Evolutionary conservation across 2,329 filamentous ascomycete species (phyloP).

Genomic region (Metarhizium sp.): DNA sequence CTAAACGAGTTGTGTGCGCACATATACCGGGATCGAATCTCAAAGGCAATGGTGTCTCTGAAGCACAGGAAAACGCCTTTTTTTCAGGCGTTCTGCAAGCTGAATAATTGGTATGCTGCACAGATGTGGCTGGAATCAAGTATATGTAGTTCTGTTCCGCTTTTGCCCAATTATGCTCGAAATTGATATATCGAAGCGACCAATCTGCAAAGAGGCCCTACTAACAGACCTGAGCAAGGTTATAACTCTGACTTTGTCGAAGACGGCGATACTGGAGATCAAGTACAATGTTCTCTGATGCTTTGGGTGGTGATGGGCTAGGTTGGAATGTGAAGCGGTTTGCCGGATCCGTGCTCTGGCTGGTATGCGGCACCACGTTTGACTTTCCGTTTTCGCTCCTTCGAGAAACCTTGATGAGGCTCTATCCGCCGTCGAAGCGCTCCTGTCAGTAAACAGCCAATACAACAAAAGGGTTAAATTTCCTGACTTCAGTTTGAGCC

Average conservation of each 20-base stretch:
- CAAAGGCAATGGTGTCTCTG: background rate
- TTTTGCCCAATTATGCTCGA: background rate
- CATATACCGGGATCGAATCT: background rate
- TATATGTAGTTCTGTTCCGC: slow-evolving; percentile 2
- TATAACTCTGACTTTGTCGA: background rate
- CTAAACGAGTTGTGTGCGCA: slow-evolving; percentile 7
- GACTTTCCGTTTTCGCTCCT: slow-evolving; percentile 5
- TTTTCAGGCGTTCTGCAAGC: background rate
- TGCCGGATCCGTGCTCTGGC: slow-evolving; percentile 5
- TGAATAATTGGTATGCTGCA: background rate
- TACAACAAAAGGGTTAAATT: background rate
- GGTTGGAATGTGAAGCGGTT: slow-evolving; percentile 4
- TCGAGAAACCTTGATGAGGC: background rate
- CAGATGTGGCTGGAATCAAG: background rate
- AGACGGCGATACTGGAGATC: slow-evolving; percentile 1
- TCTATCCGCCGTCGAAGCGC: background rate
- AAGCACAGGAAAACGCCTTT: background rate
- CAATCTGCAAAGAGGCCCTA: background rate
- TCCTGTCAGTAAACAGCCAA: background rate
- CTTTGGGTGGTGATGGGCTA: slow-evolving; percentile 1
- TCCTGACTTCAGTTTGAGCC: background rate
- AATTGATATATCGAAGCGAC: background rate
- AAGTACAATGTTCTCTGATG: background rate
- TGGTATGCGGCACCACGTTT: slow-evolving; percentile 6
- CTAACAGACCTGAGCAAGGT: background rate